Evolutionary conservation across 225 moss, liverwort and hornwort genomes (phyloP), one percentile per base, ranked within the genome.

Genomic region (Physcomitrellopsis africana): DNA sequence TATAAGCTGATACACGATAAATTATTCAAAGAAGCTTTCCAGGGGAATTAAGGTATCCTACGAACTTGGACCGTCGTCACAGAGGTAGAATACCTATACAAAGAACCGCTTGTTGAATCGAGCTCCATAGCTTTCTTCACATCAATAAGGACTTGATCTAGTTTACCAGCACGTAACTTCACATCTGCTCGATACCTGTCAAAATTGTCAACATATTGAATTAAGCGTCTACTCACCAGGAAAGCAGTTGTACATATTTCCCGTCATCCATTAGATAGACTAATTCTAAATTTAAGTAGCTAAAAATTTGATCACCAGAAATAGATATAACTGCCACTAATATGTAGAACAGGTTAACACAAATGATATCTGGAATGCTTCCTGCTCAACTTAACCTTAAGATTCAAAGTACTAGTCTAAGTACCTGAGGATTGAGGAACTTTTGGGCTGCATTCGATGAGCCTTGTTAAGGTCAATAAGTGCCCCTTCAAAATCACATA

Each of bases 391-490:
- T 15, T 49, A 3, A 49, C 15, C 48, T 49, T 37, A 4, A 37
- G 7, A 7, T 37, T 37, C 7, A 37, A 37, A 4, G 32, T 37
- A 37, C 32, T 37, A 37, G 32, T 37, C 44, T 10, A 60, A 46
- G 12, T 81, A 89, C 89, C 84, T 89, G 67, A 89, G 76, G 19
- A 84, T 86, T n/a, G 84, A 84, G 80, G 78, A 63, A 66, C 70
- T 84, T 32, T 44, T 67, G 44, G 80, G 80, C 12, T 77, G 80
- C 76, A 84, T 74, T 73, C 6, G 72, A 64, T 89, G 74, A 17
- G 89, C 82, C 72, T 82, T 72, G n/a, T 89, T 76, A 52, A 89
- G 86, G 58, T 89, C 89, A 32, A 68, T 5, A 11, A 89, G 81
- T 26, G 89, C 86, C 63, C 86, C 86, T 51, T 84, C 77, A 26